Conservation (phyloP, 2,329 filamentous ascomycete genomes). For the Emergomyces pasteurianus region DNA sequence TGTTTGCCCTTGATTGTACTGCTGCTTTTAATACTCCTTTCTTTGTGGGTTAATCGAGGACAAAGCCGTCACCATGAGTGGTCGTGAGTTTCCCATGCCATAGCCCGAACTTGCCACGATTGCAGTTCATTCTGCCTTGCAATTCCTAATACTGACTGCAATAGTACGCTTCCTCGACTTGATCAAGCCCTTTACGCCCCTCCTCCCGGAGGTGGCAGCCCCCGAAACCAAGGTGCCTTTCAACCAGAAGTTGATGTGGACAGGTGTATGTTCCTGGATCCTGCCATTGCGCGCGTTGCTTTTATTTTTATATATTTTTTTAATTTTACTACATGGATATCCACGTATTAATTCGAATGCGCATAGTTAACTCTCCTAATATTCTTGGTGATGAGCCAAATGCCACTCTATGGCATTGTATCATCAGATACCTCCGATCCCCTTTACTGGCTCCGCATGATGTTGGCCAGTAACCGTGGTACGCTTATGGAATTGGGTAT, state of each 20-base stretch:
- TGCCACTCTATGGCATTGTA: constrained; percentile 98
- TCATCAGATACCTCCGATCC: constrained; percentile 97
- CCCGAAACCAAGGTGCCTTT: constrained; percentile 98
- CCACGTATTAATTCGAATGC: constrained; percentile 9
- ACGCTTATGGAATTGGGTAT: constrained; percentile 95
- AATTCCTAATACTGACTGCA: constrained; percentile 16
- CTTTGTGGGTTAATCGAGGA: constrained; percentile 20
- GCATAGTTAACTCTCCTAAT: constrained; percentile 73
- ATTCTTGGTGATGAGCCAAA: constrained; percentile 99
- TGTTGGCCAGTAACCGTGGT: constrained; percentile 97
- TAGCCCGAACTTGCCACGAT: constrained; percentile 10
- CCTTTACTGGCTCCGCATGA: constrained; percentile 99
- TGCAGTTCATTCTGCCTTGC: neutral
- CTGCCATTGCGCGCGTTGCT: constrained; percentile 1
- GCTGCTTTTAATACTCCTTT: constrained; percentile 19
- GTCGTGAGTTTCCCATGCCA: constrained; percentile 37
- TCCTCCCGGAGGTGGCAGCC: constrained; percentile 97
- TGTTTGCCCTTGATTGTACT: constrained; percentile 22
- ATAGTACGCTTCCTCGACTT: constrained; percentile 97
- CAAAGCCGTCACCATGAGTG: constrained; percentile 43
- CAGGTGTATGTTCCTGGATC: constrained; percentile 42
- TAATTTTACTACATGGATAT: neutral
- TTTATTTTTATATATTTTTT: too few species aligned
- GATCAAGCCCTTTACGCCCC: constrained; percentile 98
- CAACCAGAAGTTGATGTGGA: constrained; percentile 98